These are phyloP conservation scores for Coemansia linderi DNA, from an alignment of 371 early-diverging fungal genomes.

Conservation along the genomic window DNA sequence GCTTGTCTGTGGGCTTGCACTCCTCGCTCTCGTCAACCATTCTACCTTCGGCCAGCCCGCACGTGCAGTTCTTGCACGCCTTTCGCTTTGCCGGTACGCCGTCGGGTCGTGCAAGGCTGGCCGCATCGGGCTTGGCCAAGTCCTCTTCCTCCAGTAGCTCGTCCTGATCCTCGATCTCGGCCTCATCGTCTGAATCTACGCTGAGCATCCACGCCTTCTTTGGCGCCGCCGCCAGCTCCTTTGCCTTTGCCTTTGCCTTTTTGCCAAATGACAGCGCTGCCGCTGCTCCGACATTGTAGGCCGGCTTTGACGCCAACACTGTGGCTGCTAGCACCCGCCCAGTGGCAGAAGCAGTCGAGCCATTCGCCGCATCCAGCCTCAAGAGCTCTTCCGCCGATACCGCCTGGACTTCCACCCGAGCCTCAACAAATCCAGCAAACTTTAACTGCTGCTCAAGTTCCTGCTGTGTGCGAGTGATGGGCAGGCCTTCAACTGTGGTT, in stretches of 20 bases:
- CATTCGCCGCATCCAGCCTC: constrained; percentile 44
- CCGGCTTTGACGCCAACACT: constrained; percentile 76
- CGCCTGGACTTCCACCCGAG: constrained; percentile 30
- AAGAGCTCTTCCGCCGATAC: constrained; percentile 57
- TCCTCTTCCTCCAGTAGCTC: constrained; percentile 86
- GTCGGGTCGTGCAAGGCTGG: constrained; percentile 68
- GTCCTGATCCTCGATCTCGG: constrained; percentile 83
- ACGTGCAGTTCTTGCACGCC: constrained; percentile 97
- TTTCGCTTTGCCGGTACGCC: constrained; percentile 77
- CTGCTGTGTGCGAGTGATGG: constrained; percentile 51
- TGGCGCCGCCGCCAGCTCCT: constrained; percentile 6
- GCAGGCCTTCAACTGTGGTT: constrained; percentile 11
- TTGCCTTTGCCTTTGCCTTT: constrained; percentile 56
- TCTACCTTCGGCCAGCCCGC: constrained; percentile 85
- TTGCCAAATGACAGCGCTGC: constrained; percentile 67
- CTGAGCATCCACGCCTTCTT: constrained; percentile 66
- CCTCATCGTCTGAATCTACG: constrained; percentile 70
- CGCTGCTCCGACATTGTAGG: constrained; percentile 82
- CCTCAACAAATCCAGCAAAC: constrained; percentile 70
- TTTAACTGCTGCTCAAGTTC: constrained; percentile 61
- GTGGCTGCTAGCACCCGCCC: constrained; percentile 35
- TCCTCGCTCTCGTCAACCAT: constrained; percentile 53
- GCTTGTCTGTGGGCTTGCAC: constrained; percentile 30
- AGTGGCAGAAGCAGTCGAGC: constrained; percentile 32
- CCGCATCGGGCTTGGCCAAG: constrained; percentile 71